Evolutionary conservation across 2,329 filamentous ascomycete genomes (phyloP).

Genomic region (Aspergillus tanneri): DNA sequence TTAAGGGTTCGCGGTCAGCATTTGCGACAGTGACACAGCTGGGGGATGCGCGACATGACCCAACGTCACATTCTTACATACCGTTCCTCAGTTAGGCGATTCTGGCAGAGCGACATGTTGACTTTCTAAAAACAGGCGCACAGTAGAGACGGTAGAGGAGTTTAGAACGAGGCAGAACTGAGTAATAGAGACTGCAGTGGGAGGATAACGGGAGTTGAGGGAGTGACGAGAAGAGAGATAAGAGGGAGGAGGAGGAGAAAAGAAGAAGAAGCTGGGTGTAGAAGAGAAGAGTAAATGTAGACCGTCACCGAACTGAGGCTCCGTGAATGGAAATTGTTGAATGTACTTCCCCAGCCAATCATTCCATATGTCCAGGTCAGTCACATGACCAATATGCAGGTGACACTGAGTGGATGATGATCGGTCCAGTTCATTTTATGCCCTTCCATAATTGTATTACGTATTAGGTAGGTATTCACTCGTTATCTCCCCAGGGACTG

Average conservation of each 20-base stretch:
- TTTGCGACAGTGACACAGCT: neutral
- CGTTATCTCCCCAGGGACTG: too few species aligned
- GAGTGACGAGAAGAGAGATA: conserved; percentile 1
- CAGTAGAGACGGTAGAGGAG: too few species aligned
- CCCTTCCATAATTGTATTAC: too few species aligned
- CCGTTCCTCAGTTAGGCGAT: conserved; percentile 85
- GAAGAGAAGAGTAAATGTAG: neutral
- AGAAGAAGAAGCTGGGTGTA: neutral
- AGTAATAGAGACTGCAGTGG: too few species aligned
- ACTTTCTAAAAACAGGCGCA: too few species aligned
- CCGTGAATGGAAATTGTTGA: conserved; percentile 3
- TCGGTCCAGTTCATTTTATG: too few species aligned
- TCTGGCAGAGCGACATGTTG: conserved; percentile 80
- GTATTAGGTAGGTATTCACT: too few species aligned
- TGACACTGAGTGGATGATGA: too few species aligned
- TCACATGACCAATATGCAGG: conserved; percentile 19
- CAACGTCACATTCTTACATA: conserved; percentile 44
- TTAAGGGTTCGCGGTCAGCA: conserved; percentile 15
- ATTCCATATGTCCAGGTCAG: neutral
- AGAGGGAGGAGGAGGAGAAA: conserved; percentile 3
- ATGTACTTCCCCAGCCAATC: conserved; percentile 22
- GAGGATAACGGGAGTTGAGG: conserved; percentile 3
- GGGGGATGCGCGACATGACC: neutral
- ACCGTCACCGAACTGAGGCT: neutral
- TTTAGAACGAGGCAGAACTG: too few species aligned